phyloP scores from a whole-genome alignment of 495 filamentous ascomycete genomes.

The Talaromyces adpressus region DNA sequence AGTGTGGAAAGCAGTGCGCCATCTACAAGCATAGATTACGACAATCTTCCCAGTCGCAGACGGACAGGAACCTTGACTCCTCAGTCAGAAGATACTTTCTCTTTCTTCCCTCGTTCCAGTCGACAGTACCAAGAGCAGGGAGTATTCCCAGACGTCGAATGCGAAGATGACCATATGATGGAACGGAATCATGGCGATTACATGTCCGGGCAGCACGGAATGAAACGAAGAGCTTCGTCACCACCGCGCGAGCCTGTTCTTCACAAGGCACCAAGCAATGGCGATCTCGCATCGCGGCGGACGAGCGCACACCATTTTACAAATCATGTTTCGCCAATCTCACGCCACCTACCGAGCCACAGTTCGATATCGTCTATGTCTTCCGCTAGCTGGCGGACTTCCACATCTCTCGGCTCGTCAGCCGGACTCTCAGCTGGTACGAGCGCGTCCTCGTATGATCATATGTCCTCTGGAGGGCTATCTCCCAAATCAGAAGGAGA shows the following conservation, averaged over 20 bases:
- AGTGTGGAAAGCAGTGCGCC: conserved; percentile 43
- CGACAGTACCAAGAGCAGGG: conserved; percentile 57
- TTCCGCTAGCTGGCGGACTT: conserved; percentile 57
- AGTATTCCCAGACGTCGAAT: conserved; percentile 56
- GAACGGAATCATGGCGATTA: conserved; percentile 39
- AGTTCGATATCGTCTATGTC: conserved; percentile 70
- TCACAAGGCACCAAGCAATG: conserved; percentile 48
- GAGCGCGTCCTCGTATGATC: conserved; percentile 63
- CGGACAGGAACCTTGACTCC: conserved; percentile 37
- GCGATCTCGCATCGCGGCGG: conserved; percentile 61
- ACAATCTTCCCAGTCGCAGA: conserved; percentile 16
- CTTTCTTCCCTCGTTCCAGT: conserved; percentile 40
- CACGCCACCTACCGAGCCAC: conserved; percentile 50
- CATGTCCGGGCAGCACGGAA: conserved; percentile 46
- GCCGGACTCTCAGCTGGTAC: conserved; percentile 56
- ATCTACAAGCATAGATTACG: conserved; percentile 17
- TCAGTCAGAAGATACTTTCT: conserved; percentile 40
- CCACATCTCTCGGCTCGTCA: conserved; percentile 63
- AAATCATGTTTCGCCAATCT: conserved; percentile 50
- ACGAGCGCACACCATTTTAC: conserved; percentile 51
- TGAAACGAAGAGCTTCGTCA: conserved; percentile 76
- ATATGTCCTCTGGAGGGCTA: conserved; percentile 63
- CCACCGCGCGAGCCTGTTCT: conserved; percentile 68
- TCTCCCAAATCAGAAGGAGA: conserved; percentile 58
- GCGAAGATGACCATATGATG: conserved; percentile 61